Percentiles rank a stretch among this genome's conserved stretches.
Evolutionary conservation across 2,329 filamentous ascomycete genomes (phyloP).

Genomic region (Byssoonygena ceratinophila): DNA sequence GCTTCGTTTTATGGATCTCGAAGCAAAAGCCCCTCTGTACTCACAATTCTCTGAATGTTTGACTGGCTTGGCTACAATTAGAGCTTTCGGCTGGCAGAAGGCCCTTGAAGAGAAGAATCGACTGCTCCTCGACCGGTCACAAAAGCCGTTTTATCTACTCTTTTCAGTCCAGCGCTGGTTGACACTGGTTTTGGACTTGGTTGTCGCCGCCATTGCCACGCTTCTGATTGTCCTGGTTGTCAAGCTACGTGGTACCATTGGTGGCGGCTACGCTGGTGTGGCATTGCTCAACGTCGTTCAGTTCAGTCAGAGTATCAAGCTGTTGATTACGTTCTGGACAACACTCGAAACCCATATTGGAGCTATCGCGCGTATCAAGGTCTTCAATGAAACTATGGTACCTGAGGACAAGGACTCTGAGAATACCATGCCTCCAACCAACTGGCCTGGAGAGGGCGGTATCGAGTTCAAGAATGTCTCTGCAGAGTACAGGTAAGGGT

Average conservation of each 20-base stretch:
- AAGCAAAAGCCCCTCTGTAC: slow-evolving; percentile 51
- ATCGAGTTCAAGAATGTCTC: slow-evolving; percentile 32
- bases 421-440: slow-evolving; percentile 24
- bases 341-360: slow-evolving; percentile 47
- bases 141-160: slow-evolving; percentile 49
- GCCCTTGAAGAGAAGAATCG: slow-evolving; percentile 38
- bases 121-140: slow-evolving; percentile 43
- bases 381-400: slow-evolving; percentile 35
- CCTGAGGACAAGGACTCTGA: slow-evolving; percentile 34
- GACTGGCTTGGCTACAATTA: slow-evolving; percentile 45
- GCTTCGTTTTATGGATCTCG: slow-evolving; percentile 50
- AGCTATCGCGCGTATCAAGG: slow-evolving; percentile 44
- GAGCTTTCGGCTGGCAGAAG: slow-evolving; percentile 47
- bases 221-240: slow-evolving; percentile 43
- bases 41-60: slow-evolving; percentile 49
- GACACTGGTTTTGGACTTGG: slow-evolving; percentile 39
- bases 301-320: slow-evolving; percentile 44
- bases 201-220: slow-evolving; percentile 42
- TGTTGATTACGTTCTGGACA: slow-evolving; percentile 43
- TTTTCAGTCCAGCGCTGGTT: slow-evolving; percentile 49
- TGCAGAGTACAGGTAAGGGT: slow-evolving; percentile 28
- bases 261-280: slow-evolving; percentile 43
- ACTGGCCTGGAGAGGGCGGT: slow-evolving; percentile 30
- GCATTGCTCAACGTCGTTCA: slow-evolving; percentile 45
- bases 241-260: slow-evolving; percentile 33